Conservation (phyloP, 2,329 filamentous ascomycete genomes). For the Xylariaceae sp. region DNA sequence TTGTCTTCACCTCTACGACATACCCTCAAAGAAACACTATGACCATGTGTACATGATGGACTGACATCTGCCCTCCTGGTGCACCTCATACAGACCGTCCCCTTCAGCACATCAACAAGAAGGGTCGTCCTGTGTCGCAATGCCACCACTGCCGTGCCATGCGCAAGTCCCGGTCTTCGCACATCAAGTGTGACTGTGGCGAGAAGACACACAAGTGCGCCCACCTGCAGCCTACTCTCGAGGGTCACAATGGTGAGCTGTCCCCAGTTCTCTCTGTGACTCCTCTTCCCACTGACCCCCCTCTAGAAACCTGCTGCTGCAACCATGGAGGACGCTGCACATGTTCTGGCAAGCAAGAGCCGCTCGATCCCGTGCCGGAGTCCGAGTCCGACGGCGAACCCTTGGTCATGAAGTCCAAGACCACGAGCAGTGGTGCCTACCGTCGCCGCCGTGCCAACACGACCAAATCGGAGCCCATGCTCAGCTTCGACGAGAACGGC, state of each 20-base stretch:
- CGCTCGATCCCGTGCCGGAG: conserved; percentile 60
- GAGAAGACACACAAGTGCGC: conserved; percentile 75
- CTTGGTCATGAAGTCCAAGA: conserved; percentile 37
- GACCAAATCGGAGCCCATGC: conserved; percentile 53
- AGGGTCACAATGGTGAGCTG: conserved; percentile 55
- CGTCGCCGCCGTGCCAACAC: conserved; percentile 57
- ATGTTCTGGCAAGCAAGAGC: conserved; percentile 60
- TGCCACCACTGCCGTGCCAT: conserved; percentile 93
- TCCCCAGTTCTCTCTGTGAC: neutral
- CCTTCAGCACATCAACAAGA: conserved; percentile 92
- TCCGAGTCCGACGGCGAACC: conserved; percentile 52
- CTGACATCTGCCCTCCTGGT: conserved; percentile 12
- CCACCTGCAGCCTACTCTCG: conserved; percentile 52
- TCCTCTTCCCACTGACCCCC: conserved; percentile 27
- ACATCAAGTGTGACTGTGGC: conserved; percentile 95
- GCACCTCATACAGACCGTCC: conserved; percentile 63
- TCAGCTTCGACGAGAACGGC: conserved; percentile 59
- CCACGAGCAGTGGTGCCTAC: conserved; percentile 26
- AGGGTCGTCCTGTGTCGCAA: conserved; percentile 95
- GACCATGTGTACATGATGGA: conserved; percentile 1
- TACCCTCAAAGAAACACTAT: neutral
- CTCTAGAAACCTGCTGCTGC: conserved; percentile 61
- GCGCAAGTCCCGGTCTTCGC: conserved; percentile 91
- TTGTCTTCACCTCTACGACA: neutral
- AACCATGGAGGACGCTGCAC: conserved; percentile 64